Base-by-base conservation (phyloP, 495 filamentous ascomycete genomes). In the Tetracladium setigerum region DNA sequence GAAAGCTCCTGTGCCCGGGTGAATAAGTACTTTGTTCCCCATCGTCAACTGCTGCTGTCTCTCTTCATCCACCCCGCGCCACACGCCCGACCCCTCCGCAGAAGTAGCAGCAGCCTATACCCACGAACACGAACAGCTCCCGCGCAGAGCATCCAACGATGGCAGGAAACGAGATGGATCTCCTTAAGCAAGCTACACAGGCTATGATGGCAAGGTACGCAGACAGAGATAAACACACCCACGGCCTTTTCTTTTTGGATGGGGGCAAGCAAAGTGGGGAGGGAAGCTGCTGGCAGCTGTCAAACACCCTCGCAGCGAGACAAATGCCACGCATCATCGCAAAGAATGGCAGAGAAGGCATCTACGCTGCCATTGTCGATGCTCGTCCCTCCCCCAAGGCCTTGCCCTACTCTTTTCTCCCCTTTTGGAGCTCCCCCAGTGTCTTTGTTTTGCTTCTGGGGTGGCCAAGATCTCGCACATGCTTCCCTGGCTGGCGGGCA, bases 221-320 rank as follows among this genome's bases (percentile, higher is more conserved):
- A 27, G 22, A 31, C 19, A 33, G 44, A 35, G 30, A 27, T 7
- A 27, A 27, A 27, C 22, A 27, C 22, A 27, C 22, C 22, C 43
- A 13, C 32, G 24, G 38, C 36, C 17, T 50, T 52, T 46, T 31
- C 15, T 40, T 46, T 38, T 44, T 13, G 46, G 52, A 30, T 10
- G 36, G 43, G 91, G 91, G 69, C 61, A 74, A 64, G 58, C 65
- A 41, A 52, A 71, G 17, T 69, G 64, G 19, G 63, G 66, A n/a
- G 79, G 73, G 47, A 77, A 82, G 13, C 76, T 66, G 13, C 86
- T 66, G 8, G 76, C 75, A 9, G 84, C 83, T 41, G 87, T 89
- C 34, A 27, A 27, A 27, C 22, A 27, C 22, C 7, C 22, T 27
- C 3, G 22, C 22, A 27, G 22, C 22, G 22, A 27, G 3, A 7